phyloP scores from a whole-genome alignment of 306 rosid species.

The Psophocarpus tetragonolobus region DNA sequence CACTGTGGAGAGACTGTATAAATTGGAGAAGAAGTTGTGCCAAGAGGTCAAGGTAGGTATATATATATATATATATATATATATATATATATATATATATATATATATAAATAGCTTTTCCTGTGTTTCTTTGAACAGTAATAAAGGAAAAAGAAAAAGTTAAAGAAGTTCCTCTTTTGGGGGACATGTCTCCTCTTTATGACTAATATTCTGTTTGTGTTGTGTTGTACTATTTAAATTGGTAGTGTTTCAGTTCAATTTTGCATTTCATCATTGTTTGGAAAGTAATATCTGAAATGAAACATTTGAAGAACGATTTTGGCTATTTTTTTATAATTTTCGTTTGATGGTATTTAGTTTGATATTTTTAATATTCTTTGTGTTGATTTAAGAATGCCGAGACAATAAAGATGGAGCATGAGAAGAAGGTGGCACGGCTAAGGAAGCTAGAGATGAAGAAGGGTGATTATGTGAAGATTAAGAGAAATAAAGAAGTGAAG shows the following conservation, averaged over 20 bases:
- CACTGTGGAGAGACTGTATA: slow-evolving; percentile 81
- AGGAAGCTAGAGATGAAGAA: slow-evolving; percentile 88
- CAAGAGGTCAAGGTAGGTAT: slow-evolving; percentile 79
- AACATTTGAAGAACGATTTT: neutral
- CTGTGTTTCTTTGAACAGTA: neutral
- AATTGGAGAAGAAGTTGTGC: slow-evolving; percentile 88
- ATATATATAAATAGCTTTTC: neutral
- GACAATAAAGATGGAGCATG: slow-evolving; percentile 68
- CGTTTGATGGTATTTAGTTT: neutral
- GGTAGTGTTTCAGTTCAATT: neutral
- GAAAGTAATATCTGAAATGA: neutral
- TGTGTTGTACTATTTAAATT: neutral
- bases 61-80: neutral
- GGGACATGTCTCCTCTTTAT: slow-evolving; percentile 21
- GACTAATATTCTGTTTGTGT: neutral
- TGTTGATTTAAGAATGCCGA: slow-evolving; percentile 64
- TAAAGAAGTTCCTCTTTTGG: slow-evolving; percentile 23
- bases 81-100: no score
- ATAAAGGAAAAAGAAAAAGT: neutral
- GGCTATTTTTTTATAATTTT: neutral
- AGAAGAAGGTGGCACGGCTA: slow-evolving; percentile 58
- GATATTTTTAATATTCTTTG: neutral
- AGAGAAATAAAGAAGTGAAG: slow-evolving; percentile 82
- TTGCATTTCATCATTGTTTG: neutral
- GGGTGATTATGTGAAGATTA: slow-evolving; percentile 77